A percentile compares a stretch with the other conserved stretches of the same genome.
These are phyloP conservation scores for Erigeron canadensis DNA, from an alignment of 129 eudicot genomes.

Conservation along the genomic window DNA sequence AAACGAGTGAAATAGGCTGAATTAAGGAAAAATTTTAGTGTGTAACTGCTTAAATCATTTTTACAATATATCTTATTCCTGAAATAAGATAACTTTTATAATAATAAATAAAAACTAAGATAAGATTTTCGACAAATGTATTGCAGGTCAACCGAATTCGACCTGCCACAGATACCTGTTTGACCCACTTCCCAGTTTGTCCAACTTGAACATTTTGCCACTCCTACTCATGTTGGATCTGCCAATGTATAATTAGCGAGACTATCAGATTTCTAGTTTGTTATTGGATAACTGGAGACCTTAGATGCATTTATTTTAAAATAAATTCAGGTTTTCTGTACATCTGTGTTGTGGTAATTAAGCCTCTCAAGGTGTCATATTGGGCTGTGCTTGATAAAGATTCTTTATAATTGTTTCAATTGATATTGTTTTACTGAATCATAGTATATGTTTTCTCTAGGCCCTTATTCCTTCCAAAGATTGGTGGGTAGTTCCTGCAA, in stretches of 20 bases:
- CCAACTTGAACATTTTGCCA: neutral
- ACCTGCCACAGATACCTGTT: neutral
- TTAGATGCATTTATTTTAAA: neutral
- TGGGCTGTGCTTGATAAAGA: neutral
- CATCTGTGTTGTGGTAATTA: neutral
- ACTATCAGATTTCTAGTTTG: neutral
- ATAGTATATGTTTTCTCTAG: conserved; percentile 28
- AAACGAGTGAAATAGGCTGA: neutral
- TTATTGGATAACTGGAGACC: neutral
- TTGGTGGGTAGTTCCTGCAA: conserved; percentile 98
- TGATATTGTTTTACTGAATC: neutral
- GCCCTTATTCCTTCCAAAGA: conserved; percentile 78
- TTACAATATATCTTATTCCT: neutral
- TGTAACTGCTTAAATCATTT: neutral
- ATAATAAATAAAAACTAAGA: neutral
- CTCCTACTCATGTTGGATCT: neutral
- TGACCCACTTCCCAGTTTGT: neutral
- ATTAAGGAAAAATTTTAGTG: neutral
- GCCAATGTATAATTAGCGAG: neutral
- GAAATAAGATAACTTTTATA: neutral
- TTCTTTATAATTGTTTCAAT: neutral
- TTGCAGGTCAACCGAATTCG: neutral
- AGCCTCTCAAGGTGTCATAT: neutral
- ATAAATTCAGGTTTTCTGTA: too few relatives aligned
- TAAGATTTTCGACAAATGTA: neutral